Conservation (phyloP, 2,329 filamentous ascomycete genomes). For the Exophiala spinifera region DNA sequence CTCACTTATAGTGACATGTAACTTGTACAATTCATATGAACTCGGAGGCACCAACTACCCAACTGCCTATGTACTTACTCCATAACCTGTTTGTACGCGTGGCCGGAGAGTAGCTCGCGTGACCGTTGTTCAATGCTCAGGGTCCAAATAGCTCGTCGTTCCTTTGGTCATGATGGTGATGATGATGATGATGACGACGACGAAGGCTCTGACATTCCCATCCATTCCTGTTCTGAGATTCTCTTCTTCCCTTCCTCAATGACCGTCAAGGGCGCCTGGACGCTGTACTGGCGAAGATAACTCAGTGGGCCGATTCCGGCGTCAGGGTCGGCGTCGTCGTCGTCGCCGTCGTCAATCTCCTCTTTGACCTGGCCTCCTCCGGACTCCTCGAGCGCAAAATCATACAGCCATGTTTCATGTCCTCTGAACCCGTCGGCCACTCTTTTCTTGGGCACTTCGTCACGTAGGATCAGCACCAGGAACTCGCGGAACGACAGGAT, state of each 20-base stretch:
- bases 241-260: conserved; percentile 13
- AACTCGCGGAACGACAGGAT: conserved; percentile 18
- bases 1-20: too few relatives aligned
- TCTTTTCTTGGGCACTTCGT: conserved; percentile 12
- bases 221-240: conserved; percentile 4
- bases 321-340: not conserved
- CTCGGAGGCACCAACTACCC: too few relatives aligned
- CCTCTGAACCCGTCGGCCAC: conserved; percentile 7
- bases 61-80: too few relatives aligned
- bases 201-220: too few relatives aligned
- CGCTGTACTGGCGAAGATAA: conserved; percentile 6
- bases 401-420: conserved; percentile 25
- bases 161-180: not conserved
- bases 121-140: too few relatives aligned
- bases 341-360: not conserved
- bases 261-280: conserved; percentile 12
- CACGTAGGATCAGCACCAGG: conserved; percentile 18
- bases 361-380: not conserved
- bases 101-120: too few relatives aligned
- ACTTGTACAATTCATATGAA: too few relatives aligned
- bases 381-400: conserved; percentile 7
- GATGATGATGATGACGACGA: too few relatives aligned
- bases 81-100: too few relatives aligned
- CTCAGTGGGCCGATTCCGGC: not conserved
- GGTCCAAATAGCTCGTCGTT: not conserved